Base-by-base conservation (phyloP, 108 stramenopile genomes). In the Bacterosira constricta region DNA sequence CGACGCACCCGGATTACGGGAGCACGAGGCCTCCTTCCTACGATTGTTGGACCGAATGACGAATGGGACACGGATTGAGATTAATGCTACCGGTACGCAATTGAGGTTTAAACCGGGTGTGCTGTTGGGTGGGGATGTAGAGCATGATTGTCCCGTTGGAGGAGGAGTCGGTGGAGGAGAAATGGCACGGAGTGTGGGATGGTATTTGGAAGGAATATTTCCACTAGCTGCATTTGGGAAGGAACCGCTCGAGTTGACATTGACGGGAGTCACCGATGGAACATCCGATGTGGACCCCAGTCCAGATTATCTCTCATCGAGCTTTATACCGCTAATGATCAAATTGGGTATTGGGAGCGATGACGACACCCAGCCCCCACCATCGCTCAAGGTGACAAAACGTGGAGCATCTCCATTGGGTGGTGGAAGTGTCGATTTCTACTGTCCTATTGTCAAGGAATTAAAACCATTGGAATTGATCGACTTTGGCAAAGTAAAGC, bases 51-150 rank as follows among this genome's bases (percentile, higher is more conserved):
- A 99, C 62, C 76, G 79, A 47, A 85, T 99, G 78, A 98, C 97
- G 47, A 97, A 98, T 73, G 99, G 99, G 3, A 92, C 89, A 6
- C 73, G 81, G 47, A 89, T 99, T 27, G 97, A 98, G 70, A 99
- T 99, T 80, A 99, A 99, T 74, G 89, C 89, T 37, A 99, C 99
- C 0, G 99, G 99, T 23, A 99, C 99, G 21, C 90, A 90, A 62
- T 71, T 99, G 4, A 72, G 93, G 46, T 97, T 97, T 60, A 72
- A 73, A 29, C 99, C 99, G 7, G 99, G 99, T 26, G 83, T 96
- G 34, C 60, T 99, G 64, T 42, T 88, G 51, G 98, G 98, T 9
- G 99, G 99, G 20, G 69, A 79, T 3, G 61, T 95, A 6, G 78
- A 85, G 41, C 98, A 99, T 80, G 86, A 90, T 42, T 98, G 98